Base-by-base conservation (phyloP, 192 early-diverging fungal species). In the Backusella australiensis region DNA sequence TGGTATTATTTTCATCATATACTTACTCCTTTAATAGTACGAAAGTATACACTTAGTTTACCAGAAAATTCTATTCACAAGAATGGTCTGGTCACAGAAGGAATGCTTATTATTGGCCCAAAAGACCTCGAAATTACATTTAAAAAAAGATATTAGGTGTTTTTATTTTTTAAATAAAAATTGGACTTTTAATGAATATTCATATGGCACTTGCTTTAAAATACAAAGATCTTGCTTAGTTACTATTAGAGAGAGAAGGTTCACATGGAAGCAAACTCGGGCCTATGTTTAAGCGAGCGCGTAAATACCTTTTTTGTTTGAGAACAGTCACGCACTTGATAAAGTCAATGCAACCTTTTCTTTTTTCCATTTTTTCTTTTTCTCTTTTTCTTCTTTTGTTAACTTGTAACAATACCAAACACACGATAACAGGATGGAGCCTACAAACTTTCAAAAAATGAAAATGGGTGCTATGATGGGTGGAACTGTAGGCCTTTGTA, bases 391-490 rank as follows among this genome's bases (percentile, higher is more conserved):
- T 53, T 19, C 52, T 53, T 6, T 53, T 23, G 2, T 56, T 7
- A 21, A 7, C n/a, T 8, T 56, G 6, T 21, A 9, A 7, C 56
- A 29, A n/a, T 11, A 29, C 1, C 6, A 21, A 56, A 56, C 53
- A 39, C 9, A 39, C 38, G 38, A 12, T 39, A 56, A 56, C 21
- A 9, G 23, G 8, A n/a, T 86, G 86, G 88, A 89, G 77, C 85
- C 86, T 59, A 82, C 85, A 52, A 81, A 80, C 52, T 80, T 86
- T 36, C 85, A 91, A 80, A 87, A 87, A 67, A 82, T 87, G 77
- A 91, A 91, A 80, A 80, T 85, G 79, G 90, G 90, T 67, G 90
- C 88, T 12, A 80, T 89, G 49, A 91, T 90, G 89, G 90, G 90
- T 34, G 85, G 88, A 23, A 82, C 87, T 35, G 87, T 91, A 65